These are phyloP conservation scores for Geum urbanum DNA, from an alignment of 306 rosid species.

Conservation along the genomic window DNA sequence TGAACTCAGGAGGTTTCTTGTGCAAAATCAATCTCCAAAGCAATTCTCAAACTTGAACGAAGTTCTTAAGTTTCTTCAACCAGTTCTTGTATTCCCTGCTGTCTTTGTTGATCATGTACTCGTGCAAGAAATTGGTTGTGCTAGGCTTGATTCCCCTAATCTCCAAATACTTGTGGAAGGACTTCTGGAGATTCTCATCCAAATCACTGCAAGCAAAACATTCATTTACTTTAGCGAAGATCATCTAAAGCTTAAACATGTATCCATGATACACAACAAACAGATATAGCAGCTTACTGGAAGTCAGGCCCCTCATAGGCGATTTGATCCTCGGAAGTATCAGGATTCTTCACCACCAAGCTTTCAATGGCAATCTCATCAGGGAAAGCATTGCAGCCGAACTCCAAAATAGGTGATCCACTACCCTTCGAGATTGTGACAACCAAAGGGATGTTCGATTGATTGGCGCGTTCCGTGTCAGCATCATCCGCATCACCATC, in stretches of 20 bases:
- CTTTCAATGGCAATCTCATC: slow-evolving; percentile 70
- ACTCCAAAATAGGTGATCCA: slow-evolving; percentile 59
- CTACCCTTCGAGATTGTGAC: slow-evolving; percentile 74
- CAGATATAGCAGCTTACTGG: slow-evolving; percentile 40
- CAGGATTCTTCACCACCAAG: slow-evolving; percentile 65
- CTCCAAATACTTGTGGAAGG: slow-evolving; percentile 78
- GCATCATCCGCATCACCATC: slow-evolving; percentile 28
- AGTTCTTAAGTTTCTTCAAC: slow-evolving; percentile 68
- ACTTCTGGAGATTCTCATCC: slow-evolving; percentile 82
- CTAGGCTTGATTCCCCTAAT: slow-evolving; percentile 89
- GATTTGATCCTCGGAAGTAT: slow-evolving; percentile 56
- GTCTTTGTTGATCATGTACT: slow-evolving; percentile 95
- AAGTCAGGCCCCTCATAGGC: slow-evolving; percentile 91
- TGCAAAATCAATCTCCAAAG: neutral
- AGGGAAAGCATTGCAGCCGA: slow-evolving; percentile 63
- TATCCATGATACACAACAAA: neutral
- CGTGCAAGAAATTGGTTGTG: slow-evolving; percentile 79
- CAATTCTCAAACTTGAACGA: slow-evolving; percentile 47
- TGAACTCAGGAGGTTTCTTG: neutral
- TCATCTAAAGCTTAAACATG: neutral
- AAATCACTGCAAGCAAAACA: slow-evolving; percentile 44
- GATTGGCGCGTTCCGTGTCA: slow-evolving; percentile 36
- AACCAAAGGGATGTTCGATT: slow-evolving; percentile 65
- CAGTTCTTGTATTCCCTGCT: slow-evolving; percentile 72
- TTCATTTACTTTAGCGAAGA: neutral